Evolutionary conservation across 805 yeast genomes (phyloP).

Genomic region (Kodamaea hsintzibuensis): DNA sequence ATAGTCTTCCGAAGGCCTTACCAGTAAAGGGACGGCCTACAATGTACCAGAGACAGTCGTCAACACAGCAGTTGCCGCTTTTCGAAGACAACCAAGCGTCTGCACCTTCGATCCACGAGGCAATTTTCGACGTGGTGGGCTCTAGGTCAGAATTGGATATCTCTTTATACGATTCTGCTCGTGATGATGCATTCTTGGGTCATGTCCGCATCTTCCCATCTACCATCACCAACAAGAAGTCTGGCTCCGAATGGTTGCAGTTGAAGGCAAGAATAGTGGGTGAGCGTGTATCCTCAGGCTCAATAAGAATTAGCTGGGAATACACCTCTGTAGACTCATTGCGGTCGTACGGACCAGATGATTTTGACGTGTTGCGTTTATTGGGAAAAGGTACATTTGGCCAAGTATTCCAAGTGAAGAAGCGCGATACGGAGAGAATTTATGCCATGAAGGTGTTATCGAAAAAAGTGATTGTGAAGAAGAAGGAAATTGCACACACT

Average conservation of each 20-base stretch:
- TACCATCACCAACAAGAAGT: conserved; percentile 39
- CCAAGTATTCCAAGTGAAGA: conserved; percentile 93
- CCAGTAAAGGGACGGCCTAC: conserved; percentile 27
- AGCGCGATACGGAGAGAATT: conserved; percentile 83
- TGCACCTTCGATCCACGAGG: conserved; percentile 82
- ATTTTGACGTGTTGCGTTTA: conserved; percentile 86
- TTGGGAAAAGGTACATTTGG: conserved; percentile 98
- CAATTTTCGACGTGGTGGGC: conserved; percentile 88
- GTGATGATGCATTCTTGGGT: conserved; percentile 84
- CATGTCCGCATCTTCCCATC: conserved; percentile 74
- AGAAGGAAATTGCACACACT: conserved; percentile 97
- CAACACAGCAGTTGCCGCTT: conserved; percentile 35
- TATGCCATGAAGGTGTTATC: conserved; percentile 98
- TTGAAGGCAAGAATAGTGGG: conserved; percentile 73
- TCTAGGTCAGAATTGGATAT: conserved; percentile 81
- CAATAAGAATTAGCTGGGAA: conserved; percentile 71
- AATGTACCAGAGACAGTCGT: conserved; percentile 40
- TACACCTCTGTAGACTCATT: conserved; percentile 65
- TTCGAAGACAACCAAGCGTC: conserved; percentile 15
- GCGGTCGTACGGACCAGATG: conserved; percentile 87
- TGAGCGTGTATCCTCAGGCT: conserved; percentile 73
- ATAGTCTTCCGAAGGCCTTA: conserved; percentile 14
- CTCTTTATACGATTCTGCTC: conserved; percentile 84
- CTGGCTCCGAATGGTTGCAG: conserved; percentile 68
- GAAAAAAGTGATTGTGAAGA: conserved; percentile 91